phyloP scores from a whole-genome alignment of 2,329 filamentous ascomycete species.

The Zymoseptoria passerinii region DNA sequence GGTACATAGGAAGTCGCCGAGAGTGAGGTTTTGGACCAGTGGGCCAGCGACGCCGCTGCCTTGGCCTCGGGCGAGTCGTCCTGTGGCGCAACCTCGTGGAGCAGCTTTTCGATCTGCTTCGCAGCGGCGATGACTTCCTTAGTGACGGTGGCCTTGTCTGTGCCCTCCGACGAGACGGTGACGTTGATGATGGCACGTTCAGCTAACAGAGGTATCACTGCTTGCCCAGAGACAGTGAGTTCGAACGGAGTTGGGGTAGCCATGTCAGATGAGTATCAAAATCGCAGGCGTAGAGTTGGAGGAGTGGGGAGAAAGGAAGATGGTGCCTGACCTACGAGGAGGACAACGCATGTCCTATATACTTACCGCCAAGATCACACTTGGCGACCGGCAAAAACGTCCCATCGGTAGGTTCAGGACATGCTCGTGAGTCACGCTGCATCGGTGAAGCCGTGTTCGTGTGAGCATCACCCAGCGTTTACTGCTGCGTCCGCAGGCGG shows the following conservation, averaged over 20 bases:
- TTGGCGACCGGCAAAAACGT: not conserved
- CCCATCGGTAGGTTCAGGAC: not conserved
- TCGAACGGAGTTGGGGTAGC: slow-evolving; percentile 9
- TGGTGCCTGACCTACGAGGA: not conserved
- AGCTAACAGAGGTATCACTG: slow-evolving; percentile 16
- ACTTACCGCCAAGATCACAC: not conserved
- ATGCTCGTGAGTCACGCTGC: not conserved
- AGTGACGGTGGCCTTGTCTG: slow-evolving; percentile 16
- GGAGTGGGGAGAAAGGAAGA: not conserved
- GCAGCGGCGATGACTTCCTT: slow-evolving; percentile 18
- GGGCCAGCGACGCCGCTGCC: slow-evolving; percentile 12
- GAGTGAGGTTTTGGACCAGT: slow-evolving; percentile 20
- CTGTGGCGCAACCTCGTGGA: slow-evolving; percentile 8
- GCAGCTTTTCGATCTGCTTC: slow-evolving; percentile 16
- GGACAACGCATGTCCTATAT: not conserved
- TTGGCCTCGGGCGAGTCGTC: slow-evolving; percentile 11
- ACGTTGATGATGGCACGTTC: slow-evolving; percentile 20
- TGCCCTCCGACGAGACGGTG: slow-evolving; percentile 13
- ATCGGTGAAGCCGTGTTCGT: not conserved
- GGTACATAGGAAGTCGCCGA: slow-evolving; percentile 13
- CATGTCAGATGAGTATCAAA: not conserved
- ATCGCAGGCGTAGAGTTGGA: not conserved
- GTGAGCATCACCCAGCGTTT: no score
- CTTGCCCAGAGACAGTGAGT: slow-evolving; percentile 13
- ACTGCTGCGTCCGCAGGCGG: no score